Evolutionary conservation across 352 stramenopile species (phyloP).

Genomic region (Phytophthora ohioensis): DNA sequence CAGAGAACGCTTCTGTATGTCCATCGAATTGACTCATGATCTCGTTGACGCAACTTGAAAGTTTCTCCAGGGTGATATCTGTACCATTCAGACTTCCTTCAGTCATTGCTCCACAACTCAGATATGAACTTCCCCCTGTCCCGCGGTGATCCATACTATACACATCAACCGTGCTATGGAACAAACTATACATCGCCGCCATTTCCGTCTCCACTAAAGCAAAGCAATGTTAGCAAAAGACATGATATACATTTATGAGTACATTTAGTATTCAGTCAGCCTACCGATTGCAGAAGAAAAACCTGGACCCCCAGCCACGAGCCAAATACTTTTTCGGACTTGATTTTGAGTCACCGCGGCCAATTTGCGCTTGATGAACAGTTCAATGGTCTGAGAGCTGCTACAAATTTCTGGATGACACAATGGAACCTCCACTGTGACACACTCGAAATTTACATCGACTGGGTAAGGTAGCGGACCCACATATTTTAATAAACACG

Average conservation of each 20-base stretch:
- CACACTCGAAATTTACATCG: conserved; percentile 51
- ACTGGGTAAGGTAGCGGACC: conserved; percentile 6
- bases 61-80: conserved; percentile 21
- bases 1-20: conserved; percentile 44
- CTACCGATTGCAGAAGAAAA: conserved; percentile 28
- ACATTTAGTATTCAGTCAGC: conserved; percentile 18
- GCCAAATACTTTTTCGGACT: conserved; percentile 49
- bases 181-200: conserved; percentile 43
- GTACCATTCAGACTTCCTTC: conserved; percentile 20
- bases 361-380: conserved; percentile 59
- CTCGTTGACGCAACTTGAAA: conserved; percentile 39
- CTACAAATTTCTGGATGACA: conserved; percentile 52
- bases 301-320: conserved; percentile 57
- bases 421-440: conserved; percentile 44
- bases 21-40: conserved; percentile 37
- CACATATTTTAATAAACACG: conserved; percentile 39
- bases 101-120: conserved; percentile 46
- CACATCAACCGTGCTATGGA: conserved; percentile 47
- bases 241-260: conserved; percentile 17
- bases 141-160: conserved; percentile 62
- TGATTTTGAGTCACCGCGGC: conserved; percentile 15
- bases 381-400: conserved; percentile 43
- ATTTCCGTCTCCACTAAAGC: conserved; percentile 52
- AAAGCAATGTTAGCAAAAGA: background rate
- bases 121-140: conserved; percentile 44